phyloP scores from a whole-genome alignment of 768 basidiomycete species.

The Calocybe cyanea region DNA sequence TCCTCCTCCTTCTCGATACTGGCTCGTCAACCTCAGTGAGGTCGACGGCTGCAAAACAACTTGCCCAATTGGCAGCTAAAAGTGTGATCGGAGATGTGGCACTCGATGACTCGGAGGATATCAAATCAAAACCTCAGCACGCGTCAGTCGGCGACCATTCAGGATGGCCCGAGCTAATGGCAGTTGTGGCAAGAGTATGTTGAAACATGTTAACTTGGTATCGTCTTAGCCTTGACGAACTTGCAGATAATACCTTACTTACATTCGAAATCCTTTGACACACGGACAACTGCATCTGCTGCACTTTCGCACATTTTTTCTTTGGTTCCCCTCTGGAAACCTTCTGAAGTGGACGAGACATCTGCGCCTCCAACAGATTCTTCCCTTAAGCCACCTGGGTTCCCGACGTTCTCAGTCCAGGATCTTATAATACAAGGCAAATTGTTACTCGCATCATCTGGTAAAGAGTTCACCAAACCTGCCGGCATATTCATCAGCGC shows the following conservation, averaged over 20 bases:
- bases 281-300: constrained; percentile 83
- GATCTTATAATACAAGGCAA: constrained; percentile 74
- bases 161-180: constrained; percentile 88
- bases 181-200: constrained; percentile 84
- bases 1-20: constrained; percentile 92
- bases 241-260: constrained; percentile 84
- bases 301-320: constrained; percentile 87
- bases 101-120: constrained; percentile 62
- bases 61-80: constrained; percentile 87
- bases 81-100: constrained; percentile 79
- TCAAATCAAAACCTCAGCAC: constrained; percentile 62
- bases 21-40: constrained; percentile 89
- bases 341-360: constrained; percentile 34
- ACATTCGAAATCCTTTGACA: constrained; percentile 89
- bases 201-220: background rate
- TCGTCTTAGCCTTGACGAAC: constrained; percentile 8
- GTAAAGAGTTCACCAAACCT: constrained; percentile 85
- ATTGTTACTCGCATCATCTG: constrained; percentile 86
- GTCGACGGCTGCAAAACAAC: constrained; percentile 93
- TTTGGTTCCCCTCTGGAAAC: constrained; percentile 77
- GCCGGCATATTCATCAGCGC: constrained; percentile 67
- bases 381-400: constrained; percentile 45
- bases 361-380: constrained; percentile 21
- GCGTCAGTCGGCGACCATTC: constrained; percentile 57
- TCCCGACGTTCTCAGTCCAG: constrained; percentile 71